phyloP scores from a whole-genome alignment of 176 grass and related monocot species.

The Carex scoparia region DNA sequence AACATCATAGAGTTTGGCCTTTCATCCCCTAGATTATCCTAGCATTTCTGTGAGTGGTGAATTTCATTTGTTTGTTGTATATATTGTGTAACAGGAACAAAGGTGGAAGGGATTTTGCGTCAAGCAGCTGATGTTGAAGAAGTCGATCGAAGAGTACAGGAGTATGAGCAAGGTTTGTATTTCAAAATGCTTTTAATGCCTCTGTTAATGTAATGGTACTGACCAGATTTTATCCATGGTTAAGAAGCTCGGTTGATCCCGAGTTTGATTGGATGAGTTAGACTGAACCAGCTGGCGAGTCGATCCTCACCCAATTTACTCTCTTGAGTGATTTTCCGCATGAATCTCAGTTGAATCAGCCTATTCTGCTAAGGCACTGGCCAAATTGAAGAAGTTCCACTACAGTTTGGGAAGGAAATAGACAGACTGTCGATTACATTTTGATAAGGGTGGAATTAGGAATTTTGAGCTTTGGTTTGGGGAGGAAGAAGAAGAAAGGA shows the following conservation, averaged over 20 bases:
- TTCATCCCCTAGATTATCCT: conserved; percentile 18
- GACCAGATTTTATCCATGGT: not conserved
- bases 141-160: conserved; percentile 87
- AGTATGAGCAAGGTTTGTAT: conserved; percentile 93
- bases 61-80: conserved; percentile 22
- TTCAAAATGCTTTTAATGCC: conserved; percentile 14
- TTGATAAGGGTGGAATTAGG: not conserved
- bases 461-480: not conserved
- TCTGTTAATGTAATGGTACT: conserved; percentile 15
- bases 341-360: not conserved
- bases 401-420: not conserved
- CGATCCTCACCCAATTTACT: not conserved
- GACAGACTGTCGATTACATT: not conserved
- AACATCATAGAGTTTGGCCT: not conserved
- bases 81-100: conserved; percentile 67
- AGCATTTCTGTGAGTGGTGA: conserved; percentile 10
- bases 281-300: not conserved
- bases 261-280: not conserved
- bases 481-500: not conserved
- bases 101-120: conserved; percentile 93
- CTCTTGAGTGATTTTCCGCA: not conserved
- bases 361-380: not conserved
- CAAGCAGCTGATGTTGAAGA: conserved; percentile 95
- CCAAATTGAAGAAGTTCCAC: not conserved
- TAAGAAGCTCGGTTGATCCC: not conserved